Evolutionary conservation across 345 rosid genomes (phyloP), one percentile per base, ranked within the genome.

Genomic region (Eucalyptus pauciflora): DNA sequence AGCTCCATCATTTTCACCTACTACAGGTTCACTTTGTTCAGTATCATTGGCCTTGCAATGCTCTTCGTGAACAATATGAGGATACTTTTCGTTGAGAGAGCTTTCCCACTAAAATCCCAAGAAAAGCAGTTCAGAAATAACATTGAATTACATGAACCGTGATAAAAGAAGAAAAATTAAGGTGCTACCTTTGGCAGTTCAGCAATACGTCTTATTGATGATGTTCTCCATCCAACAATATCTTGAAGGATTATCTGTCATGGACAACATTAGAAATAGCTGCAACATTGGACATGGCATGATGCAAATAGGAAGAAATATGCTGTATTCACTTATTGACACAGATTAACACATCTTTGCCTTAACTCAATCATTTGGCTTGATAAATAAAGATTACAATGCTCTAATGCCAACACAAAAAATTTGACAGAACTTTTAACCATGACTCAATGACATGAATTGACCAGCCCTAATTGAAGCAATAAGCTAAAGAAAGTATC

Each of bases 161-260:
- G 37, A 52, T 46, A 13, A 33, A n/a, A 16, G 67, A 52, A n/a
- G 85, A 50, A 76, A 76, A 18, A 7, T 50, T 25, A 67, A 37
- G 31, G 29, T 27, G 49, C 56, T 91, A 95, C 99, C 98, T 96
- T 98, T 9, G 99, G 99, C 87, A 98, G 93, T 89, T 97, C 99
- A 89, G 89, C 92, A 85, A 92, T 91, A 89, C 96, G 96, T 92
- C 99, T 94, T 89, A 98, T 96, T 45, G 98, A 98, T 54, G 99
- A 95, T 13, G 99, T 98, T 93, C 97, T 97, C 99, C 99, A 98
- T 51, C 99, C 99, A 87, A 98, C 99, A 37, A 97, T 94, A 93
- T 96, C 99, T 98, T 87, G 86, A 90, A 71, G 58, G 85, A 18
- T 90, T 90, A 62, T 71, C 56, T 87, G 86, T 96, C 41, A 96